Base-by-base conservation (phyloP, 495 filamentous ascomycete species). In the Hypoxylon rickii region DNA sequence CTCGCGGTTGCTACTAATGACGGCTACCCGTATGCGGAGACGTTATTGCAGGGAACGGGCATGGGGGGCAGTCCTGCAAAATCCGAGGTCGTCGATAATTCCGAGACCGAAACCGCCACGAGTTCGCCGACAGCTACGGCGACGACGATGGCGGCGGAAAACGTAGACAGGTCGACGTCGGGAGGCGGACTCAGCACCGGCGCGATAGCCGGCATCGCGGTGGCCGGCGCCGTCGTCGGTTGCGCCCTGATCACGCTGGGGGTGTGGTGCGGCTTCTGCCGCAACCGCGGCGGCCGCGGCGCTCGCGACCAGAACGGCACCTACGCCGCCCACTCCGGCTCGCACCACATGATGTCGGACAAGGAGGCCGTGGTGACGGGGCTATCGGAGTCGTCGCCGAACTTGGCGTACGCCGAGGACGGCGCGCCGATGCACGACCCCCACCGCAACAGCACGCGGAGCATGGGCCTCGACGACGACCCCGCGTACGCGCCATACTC, bases 191-290 rank as follows among this genome's bases (percentile, higher is more conserved):
- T 77, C 7, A 38, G 59, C 10, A 65, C 17, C 1, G 71, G 70
- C 43, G 71, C 73, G 40, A 70, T 75, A 46, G 67, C 66, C 20
- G 77, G 76, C 31, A 74, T 78, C 41, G 74, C 72, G 36, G 71
- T 78, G 4, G 76, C 55, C 11, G 67, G 64, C 47, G 61, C 47
- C 15, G 45, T 75, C 1, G 55, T 58, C 6, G 74, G 68, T 34
- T 64, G 79, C 3, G 41, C 64, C 21, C 21, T 75, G 46, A 41
- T 76, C 55, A 64, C 40, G 13, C 50, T 26, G 8, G 39, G 72
- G 18, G 50, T 67, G 15, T 78, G 70, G 69, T 70, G 65, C 51
- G 57, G 73, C 31, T 47, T 68, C 17, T 54, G 63, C 12, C 73
- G 70, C 15, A 71, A 70, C 2, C 68, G 66, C 5, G 34, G 49